Evolutionary conservation across 805 yeast species (phyloP).

Genomic region (Saccharomycopsis capsularis): DNA sequence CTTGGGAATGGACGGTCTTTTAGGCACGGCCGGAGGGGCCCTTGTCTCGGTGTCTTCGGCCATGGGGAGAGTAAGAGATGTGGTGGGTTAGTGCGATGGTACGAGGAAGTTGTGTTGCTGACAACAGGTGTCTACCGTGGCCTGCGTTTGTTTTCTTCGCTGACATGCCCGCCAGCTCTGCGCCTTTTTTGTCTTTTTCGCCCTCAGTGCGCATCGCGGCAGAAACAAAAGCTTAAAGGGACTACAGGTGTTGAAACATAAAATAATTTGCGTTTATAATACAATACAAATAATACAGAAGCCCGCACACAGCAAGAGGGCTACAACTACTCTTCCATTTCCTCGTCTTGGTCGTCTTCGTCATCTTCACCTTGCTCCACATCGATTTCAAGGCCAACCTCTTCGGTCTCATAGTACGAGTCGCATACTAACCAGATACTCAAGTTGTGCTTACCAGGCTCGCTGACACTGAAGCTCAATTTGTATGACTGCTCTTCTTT

Average conservation of each 20-base stretch:
- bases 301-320: no score
- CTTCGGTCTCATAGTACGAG: constrained; percentile 88
- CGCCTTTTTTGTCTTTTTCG: no score
- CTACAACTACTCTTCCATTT: background rate
- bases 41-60: background rate
- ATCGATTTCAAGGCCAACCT: constrained; percentile 2
- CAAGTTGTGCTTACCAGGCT: constrained; percentile 53
- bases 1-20: background rate
- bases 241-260: no score
- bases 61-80: background rate
- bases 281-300: no score
- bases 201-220: no score
- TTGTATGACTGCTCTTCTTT: constrained; percentile 46
- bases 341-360: background rate
- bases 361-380: constrained; percentile 1
- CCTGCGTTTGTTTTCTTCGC: no score
- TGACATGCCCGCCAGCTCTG: no score
- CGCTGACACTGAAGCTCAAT: constrained; percentile 52
- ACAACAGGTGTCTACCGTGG: no score
- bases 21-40: constrained; percentile 8
- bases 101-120: no score
- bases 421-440: constrained; percentile 86
- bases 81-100: background rate
- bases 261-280: no score
- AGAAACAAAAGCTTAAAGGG: no score